Evolutionary conservation across 2,329 filamentous ascomycete genomes (phyloP).

Genomic region (Fusarium ambrosium): DNA sequence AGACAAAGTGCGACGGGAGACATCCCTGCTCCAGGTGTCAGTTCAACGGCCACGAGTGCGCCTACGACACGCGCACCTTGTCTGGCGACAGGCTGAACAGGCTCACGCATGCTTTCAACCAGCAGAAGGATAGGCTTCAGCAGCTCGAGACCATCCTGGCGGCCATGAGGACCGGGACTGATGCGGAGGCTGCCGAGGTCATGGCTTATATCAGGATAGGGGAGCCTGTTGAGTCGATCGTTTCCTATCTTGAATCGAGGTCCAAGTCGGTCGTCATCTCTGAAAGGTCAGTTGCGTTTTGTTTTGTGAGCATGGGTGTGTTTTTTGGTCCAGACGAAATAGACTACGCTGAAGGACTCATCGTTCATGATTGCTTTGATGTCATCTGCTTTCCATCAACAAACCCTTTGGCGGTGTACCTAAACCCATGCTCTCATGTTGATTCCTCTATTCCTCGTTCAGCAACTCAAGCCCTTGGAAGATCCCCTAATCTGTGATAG

Average conservation of each 20-base stretch:
- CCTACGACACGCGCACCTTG: slow-evolving; percentile 18
- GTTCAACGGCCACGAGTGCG: slow-evolving; percentile 6
- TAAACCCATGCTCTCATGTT: not conserved
- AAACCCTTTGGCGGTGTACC: not conserved
- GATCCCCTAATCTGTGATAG: not conserved
- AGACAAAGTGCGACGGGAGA: slow-evolving; percentile 26
- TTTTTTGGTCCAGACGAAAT: not conserved
- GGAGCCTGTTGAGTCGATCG: slow-evolving; percentile 16
- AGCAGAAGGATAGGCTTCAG: slow-evolving; percentile 20
- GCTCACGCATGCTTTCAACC: slow-evolving; percentile 14
- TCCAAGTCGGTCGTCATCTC: slow-evolving; percentile 4
- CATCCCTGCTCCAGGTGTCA: slow-evolving; percentile 15
- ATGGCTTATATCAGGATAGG: slow-evolving; percentile 31
- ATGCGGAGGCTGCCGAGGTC: slow-evolving; percentile 24
- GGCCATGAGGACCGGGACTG: slow-evolving; percentile 15
- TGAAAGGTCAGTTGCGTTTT: slow-evolving; percentile 6
- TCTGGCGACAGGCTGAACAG: slow-evolving; percentile 26
- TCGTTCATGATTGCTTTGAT: not conserved
- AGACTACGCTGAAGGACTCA: not conserved
- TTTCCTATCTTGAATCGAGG: slow-evolving; percentile 23
- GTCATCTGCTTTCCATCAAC: not conserved
- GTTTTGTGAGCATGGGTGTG: not conserved
- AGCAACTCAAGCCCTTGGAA: not conserved
- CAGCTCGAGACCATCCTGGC: slow-evolving; percentile 28
- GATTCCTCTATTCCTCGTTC: not conserved